Evolutionary conservation across 768 basidiomycete genomes (phyloP), one percentile per base, ranked within the genome.

Genomic region (Leccinum disarticulatum): DNA sequence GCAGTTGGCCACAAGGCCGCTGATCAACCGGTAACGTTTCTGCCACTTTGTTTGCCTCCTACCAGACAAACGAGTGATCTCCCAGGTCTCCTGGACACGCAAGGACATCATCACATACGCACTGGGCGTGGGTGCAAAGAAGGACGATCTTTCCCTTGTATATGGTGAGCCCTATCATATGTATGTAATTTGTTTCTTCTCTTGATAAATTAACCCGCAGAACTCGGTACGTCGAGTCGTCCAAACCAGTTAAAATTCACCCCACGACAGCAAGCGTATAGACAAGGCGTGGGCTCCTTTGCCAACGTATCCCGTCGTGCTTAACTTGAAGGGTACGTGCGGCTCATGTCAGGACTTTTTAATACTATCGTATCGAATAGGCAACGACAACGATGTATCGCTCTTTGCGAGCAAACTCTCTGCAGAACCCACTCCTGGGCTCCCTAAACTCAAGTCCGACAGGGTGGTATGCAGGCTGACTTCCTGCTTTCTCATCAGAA

Each of bases 231-330:
- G 70, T 62, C 56, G 19, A 22, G 4, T 56, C 11, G 17, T 9
- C 14, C 49, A 6, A 19, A 8, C 38, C 15, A 43, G 30, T 9
- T 31, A 5, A 22, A 17, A 25, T 19, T 30, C 57, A n/a, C 22
- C 7, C 15, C 25, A 0, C 33, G 9, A 33, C 58, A 36, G 30
- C 53, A 43, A 7, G 27, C 15, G 11, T 33, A 33, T 33, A 89
- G 88, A 88, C 74, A 80, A 82, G 61, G 77, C 81, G 30, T 95
- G 90, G 73, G 78, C 87, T 14, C 83, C 91, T 3, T 79, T 95
- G 66, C 93, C 93, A 9, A 94, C 93, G 0, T 95, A 88, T 72
- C 92, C 93, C 2, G 90, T 92, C 15, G 89, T 91, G 0, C 80
- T 95, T 6, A 76, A 73, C 30, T 79, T 93, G 68, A 93, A 92